A percentile compares a stretch with the other conserved stretches of the same genome.
phyloP scores from a whole-genome alignment of 2,329 filamentous ascomycete species.

The Penicillium sp. region DNA sequence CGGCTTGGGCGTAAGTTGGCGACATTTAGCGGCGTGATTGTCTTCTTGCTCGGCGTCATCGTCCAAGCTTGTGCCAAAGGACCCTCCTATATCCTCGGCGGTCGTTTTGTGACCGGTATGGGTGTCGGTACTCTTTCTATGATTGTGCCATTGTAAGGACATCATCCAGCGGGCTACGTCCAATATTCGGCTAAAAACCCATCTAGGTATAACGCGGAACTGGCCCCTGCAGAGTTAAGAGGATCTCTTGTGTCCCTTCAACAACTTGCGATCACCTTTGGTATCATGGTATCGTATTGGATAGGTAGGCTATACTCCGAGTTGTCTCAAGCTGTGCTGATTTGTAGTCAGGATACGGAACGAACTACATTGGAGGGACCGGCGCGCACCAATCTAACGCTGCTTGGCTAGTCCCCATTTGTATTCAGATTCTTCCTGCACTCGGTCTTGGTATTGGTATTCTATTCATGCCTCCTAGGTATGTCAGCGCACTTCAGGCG shows the following conservation, averaged over 20 bases:
- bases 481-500: neutral
- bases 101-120: slow-evolving; percentile 36
- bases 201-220: neutral
- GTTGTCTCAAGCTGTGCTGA: neutral
- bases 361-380: slow-evolving; percentile 65
- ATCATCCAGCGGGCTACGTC: neutral
- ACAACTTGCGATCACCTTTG: slow-evolving; percentile 45
- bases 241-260: slow-evolving; percentile 43
- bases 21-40: slow-evolving; percentile 23
- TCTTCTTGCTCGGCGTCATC: slow-evolving; percentile 31
- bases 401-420: slow-evolving; percentile 72
- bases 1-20: slow-evolving; percentile 27
- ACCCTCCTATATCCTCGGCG: slow-evolving; percentile 27
- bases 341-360: slow-evolving; percentile 35
- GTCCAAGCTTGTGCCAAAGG: slow-evolving; percentile 28
- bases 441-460: slow-evolving; percentile 64
- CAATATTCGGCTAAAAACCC: neutral
- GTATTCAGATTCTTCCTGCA: slow-evolving; percentile 67
- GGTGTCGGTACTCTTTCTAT: slow-evolving; percentile 35
- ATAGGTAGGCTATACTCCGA: slow-evolving; percentile 23
- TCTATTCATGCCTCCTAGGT: slow-evolving; percentile 61
- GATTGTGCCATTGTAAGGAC: slow-evolving; percentile 33
- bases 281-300: slow-evolving; percentile 45
- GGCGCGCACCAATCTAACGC: slow-evolving; percentile 59
- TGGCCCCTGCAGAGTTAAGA: slow-evolving; percentile 43